Evolutionary conservation across 768 basidiomycete species (phyloP), one percentile per base, ranked within the genome.

Genomic region (Suillus subluteus): DNA sequence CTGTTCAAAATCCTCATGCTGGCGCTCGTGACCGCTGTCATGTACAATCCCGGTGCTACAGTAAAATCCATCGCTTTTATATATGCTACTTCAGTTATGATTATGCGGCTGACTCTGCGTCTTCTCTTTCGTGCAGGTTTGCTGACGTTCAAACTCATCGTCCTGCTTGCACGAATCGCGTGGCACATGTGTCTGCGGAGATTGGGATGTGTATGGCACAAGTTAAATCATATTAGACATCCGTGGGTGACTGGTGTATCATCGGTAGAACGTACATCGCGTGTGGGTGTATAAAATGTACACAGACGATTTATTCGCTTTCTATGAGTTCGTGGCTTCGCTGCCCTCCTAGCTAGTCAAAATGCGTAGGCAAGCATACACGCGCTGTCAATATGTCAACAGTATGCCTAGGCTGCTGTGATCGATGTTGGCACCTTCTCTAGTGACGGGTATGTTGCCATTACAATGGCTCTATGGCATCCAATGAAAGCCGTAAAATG

Each of bases 11-110:
- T 70, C 30, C 65, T 70, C 54, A 46, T 55, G 30, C 65, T 70
- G 23, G 69, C 69, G 13, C 69, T 70, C 23, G 21, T 66, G 30
- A 62, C 65, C 18, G 58, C 55, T n/a, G 65, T 65, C 23, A 61
- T 70, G 69, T 70, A 59, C 50, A 63, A 70, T 30, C 69, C 69
- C 8, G 69, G 69, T 48, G 69, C 26, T 11, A 43, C 30, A 30
- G 30, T 41, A 30, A 61, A 61, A 61, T 61, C 18, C 3, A 30
- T 61, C 26, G 41, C 41, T 30, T 61, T 43, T 21, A 43, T 61
- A 43, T 61, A 43, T 6, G 12, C 59, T 18, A 6, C 12, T 21
- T 61, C 59, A 13, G 8, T 61, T 21, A 16, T 61, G 6, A 41
- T 43, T 21, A 30, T 21, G 11, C 26, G 40, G 1, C 26, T 61